Base-by-base conservation (phyloP, 2,329 filamentous ascomycete genomes). In the Fusarium penzigii region DNA sequence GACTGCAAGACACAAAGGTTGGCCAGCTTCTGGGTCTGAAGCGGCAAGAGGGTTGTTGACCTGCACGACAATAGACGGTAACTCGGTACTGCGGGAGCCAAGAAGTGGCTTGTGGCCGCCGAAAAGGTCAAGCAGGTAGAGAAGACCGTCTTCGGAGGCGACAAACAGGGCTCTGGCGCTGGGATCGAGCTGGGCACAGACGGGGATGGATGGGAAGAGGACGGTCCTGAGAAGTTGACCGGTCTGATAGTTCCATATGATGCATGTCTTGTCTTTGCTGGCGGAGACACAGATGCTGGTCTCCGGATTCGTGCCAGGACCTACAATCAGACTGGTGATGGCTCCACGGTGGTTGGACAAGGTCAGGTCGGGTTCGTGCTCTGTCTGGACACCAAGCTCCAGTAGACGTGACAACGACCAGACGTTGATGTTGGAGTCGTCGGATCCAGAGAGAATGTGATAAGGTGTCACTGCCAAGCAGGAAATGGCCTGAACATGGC, bases 161-260 rank as follows among this genome's bases (percentile, higher is more conserved):
- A 89, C 83, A 65, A 92, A 96, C 52, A 94, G 84, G 5, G 88
- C 91, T 47, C 93, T 83, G 58, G 93, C 88, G 54, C 87, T 90
- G 1, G 92, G 88, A 70, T 97, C 94, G 5, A 97, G 76, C 9
- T 83, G 77, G 34, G 93, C 70, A 62, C 87, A 92, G 29, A 88
- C 77, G 14, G 92, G 90, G 16, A 81, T 76, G n/a, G 81, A 78
- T 2, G 89, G 84, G 51, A 97, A 84, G 39, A 97, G 79, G 58
- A 95, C 85, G 5, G 92, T 97, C 41, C 92, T 85, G 51, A 97
- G 75, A 11, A 88, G 78, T 54, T 84, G 82, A 39, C 90, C 90
- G 1, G 85, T 89, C 56, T 86, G 84, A 68, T 95, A 95, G 72
- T 97, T 92, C 94, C 94, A 99, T 54, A 96, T 79, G 64, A 96